Percentiles rank a stretch among this genome's conserved stretches.
Evolutionary conservation across 2,329 filamentous ascomycete species (phyloP).

Genomic region (Penicillium sp.): DNA sequence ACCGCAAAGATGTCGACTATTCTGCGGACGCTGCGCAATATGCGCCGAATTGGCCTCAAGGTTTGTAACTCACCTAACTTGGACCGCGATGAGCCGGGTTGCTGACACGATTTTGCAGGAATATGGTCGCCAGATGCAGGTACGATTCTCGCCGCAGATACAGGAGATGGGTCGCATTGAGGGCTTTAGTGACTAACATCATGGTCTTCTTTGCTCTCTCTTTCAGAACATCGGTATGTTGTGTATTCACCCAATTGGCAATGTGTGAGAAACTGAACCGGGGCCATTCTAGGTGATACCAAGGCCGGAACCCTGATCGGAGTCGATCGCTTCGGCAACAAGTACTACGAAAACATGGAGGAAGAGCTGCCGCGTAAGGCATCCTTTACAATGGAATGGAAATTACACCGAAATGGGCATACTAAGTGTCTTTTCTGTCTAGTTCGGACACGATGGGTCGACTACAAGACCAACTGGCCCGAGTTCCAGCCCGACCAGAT

Average conservation of each 20-base stretch:
- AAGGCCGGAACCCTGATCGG: slow-evolving; percentile 88
- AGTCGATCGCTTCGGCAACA: slow-evolving; percentile 90
- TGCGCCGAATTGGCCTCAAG: slow-evolving; percentile 87
- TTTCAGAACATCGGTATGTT: slow-evolving; percentile 47
- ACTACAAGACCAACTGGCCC: slow-evolving; percentile 67
- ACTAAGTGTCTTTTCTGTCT: slow-evolving; percentile 14
- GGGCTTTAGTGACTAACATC: slow-evolving; percentile 26
- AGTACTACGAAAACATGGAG: slow-evolving; percentile 87
- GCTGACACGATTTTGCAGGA: slow-evolving; percentile 63
- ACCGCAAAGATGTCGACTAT: slow-evolving; percentile 81
- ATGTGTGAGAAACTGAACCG: slow-evolving; percentile 24
- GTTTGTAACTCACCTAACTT: slow-evolving; percentile 47
- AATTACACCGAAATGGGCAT: too few species aligned
- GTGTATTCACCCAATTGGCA: background rate
- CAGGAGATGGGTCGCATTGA: slow-evolving; percentile 8
- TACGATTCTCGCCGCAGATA: slow-evolving; percentile 43
- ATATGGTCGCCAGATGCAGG: slow-evolving; percentile 91
- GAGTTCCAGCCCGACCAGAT: slow-evolving; percentile 69
- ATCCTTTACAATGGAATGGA: background rate
- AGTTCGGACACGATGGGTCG: slow-evolving; percentile 97
- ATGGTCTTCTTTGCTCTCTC: slow-evolving; percentile 6
- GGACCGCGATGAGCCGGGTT: slow-evolving; percentile 8
- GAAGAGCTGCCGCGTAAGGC: slow-evolving; percentile 88
- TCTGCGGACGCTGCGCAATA: slow-evolving; percentile 79
- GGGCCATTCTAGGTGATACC: slow-evolving; percentile 73